Conservation (phyloP, 2,329 filamentous ascomycete species). For the Tolypocladium ovalisporum region DNA sequence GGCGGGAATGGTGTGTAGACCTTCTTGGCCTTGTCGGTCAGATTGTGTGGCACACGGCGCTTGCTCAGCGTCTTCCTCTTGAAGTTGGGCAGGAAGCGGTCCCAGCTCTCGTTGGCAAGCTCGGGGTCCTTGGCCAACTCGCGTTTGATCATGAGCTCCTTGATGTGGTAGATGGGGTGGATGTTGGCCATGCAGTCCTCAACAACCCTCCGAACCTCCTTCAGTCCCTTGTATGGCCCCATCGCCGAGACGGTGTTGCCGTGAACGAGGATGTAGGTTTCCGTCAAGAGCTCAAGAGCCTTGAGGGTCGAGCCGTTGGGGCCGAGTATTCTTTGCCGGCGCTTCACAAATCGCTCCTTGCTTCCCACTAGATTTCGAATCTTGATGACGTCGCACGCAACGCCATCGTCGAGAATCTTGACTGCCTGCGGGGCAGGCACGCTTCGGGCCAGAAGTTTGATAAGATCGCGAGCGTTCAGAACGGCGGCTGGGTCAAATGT, state of each 20-base stretch:
- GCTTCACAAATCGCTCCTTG: conserved; percentile 92
- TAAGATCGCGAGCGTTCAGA: conserved; percentile 84
- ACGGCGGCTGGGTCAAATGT: conserved; percentile 89
- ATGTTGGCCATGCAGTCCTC: conserved; percentile 97
- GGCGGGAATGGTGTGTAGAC: conserved; percentile 95
- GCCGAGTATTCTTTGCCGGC: conserved; percentile 83
- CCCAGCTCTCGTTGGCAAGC: conserved; percentile 83
- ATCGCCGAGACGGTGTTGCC: conserved; percentile 91
- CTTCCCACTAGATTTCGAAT: conserved; percentile 82
- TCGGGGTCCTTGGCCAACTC: conserved; percentile 85
- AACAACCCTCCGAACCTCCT: conserved; percentile 80
- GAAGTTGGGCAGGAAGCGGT: conserved; percentile 92
- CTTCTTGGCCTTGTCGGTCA: conserved; percentile 92
- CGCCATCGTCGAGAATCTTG: conserved; percentile 85
- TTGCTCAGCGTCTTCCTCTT: conserved; percentile 87
- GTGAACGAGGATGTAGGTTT: conserved; percentile 89
- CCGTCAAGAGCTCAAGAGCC: conserved; percentile 82
- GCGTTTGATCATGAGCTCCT: conserved; percentile 82
- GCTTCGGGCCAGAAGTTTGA: conserved; percentile 82
- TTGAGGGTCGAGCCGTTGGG: conserved; percentile 89
- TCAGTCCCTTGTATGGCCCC: conserved; percentile 86
- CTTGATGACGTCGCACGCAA: conserved; percentile 93
- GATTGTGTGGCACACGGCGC: conserved; percentile 68
- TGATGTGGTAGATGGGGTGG: conserved; percentile 78
- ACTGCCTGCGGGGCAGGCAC: conserved; percentile 89